These are phyloP conservation scores for Yamadazyma phyllophila DNA, from an alignment of 805 yeast species.

Conservation along the genomic window DNA sequence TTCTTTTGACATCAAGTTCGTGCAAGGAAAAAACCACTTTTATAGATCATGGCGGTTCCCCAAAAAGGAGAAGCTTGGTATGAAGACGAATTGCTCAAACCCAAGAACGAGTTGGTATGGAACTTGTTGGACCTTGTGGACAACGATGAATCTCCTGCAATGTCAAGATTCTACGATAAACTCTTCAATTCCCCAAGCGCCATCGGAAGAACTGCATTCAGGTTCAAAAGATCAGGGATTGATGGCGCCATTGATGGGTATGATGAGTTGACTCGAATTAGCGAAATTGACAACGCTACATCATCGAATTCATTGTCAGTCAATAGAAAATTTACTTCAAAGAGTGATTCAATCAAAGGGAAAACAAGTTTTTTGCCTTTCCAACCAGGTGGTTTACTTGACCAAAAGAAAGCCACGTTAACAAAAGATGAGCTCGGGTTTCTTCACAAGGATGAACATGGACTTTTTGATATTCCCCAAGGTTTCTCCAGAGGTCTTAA, in stretches of 20 bases:
- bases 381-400: slow-evolving; percentile 78
- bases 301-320: slow-evolving; percentile 72
- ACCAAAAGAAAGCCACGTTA: slow-evolving; percentile 15
- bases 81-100: slow-evolving; percentile 52
- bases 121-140: slow-evolving; percentile 70
- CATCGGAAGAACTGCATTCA: slow-evolving; percentile 59
- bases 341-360: slow-evolving; percentile 64
- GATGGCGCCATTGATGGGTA: slow-evolving; percentile 64
- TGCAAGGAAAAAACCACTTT: too few relatives aligned
- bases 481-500: slow-evolving; percentile 75
- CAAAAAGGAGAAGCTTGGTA: slow-evolving; percentile 2
- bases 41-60: too few relatives aligned
- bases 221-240: slow-evolving; percentile 74
- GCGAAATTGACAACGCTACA: slow-evolving; percentile 51
- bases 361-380: slow-evolving; percentile 78
- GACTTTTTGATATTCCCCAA: slow-evolving; percentile 79
- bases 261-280: slow-evolving; percentile 49
- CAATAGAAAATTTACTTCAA: slow-evolving; percentile 62
- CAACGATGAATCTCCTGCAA: slow-evolving; percentile 27
- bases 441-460: slow-evolving; percentile 63
- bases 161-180: slow-evolving; percentile 37
- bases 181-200: slow-evolving; percentile 60
- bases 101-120: slow-evolving; percentile 64
- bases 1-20: too few relatives aligned
- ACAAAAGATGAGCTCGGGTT: slow-evolving; percentile 33